Evolutionary conservation across 768 basidiomycete species (phyloP), one percentile per base, ranked within the genome.

Genomic region (Mrakia frigida): DNA sequence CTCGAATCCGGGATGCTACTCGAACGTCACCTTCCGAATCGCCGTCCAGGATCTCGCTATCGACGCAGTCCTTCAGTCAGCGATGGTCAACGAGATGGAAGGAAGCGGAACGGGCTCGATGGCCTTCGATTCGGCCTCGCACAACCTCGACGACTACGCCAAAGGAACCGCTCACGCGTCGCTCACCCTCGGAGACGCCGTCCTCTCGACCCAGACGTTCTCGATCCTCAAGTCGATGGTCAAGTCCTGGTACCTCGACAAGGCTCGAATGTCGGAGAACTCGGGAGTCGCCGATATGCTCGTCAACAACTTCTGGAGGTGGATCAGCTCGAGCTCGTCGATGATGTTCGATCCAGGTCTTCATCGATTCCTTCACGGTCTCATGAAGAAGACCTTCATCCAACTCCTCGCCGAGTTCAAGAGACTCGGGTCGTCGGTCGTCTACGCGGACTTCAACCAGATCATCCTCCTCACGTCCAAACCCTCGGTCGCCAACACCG

Each of bases 301-400:
- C 25, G 87, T 97, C 72, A 92, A 95, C 80, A 94, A 98, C 83
- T 98, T 98, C 85, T 98, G 95, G 94, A 87, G 97, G 60, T 99
- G 97, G 97, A 88, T 97, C 79, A 91, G 90, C 82, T 93, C 93
- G 2, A 89, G 88, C 61, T 87, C 89, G 7, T 92, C 94, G 25
- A 87, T 90, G 76, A 89, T 98, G 86, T 95, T 93, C 82, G 97
- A 99, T 81, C 90, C 94, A 1, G 90, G 92, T 76, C 87, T 99
- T 9, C 94, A 98, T 81, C 89, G 91, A 0, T 99, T 99, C 83
- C 85, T 98, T 13, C 91, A 95, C 80, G 92, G 94, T 21, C 87
- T 98, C 67, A 99, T 99, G 97, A 89, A 92, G 77, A 98, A 99
- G 85, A 94, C 92, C 0, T 98, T 98, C 85, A 92, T 97, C 75